A percentile compares a stretch with the other conserved stretches of the same genome.
These are phyloP conservation scores for Gautieria morchelliformis DNA, from an alignment of 768 basidiomycete species.

Conservation along the genomic window DNA sequence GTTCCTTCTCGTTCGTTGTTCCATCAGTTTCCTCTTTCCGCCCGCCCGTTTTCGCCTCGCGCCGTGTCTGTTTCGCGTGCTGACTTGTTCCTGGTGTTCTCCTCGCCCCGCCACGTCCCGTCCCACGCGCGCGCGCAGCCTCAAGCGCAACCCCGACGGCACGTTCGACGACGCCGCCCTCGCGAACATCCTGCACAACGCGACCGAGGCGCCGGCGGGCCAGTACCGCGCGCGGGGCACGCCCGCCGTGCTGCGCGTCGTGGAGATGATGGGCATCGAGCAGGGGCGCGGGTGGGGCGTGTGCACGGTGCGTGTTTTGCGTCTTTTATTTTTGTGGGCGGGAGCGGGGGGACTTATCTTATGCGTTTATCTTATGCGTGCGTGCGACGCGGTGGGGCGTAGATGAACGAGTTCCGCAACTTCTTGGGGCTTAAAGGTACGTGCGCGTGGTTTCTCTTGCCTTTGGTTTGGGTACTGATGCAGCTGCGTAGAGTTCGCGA, in stretches of 20 bases:
- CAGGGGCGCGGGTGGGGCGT: constrained; percentile 48
- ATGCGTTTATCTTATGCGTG: not conserved
- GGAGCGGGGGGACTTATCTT: no score
- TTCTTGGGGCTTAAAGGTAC: constrained; percentile 35
- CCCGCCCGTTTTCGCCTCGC: no score
- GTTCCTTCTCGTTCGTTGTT: not conserved
- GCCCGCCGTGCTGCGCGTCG: constrained; percentile 35
- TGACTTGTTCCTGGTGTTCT: no score
- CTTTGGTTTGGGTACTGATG: not conserved
- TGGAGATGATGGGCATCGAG: constrained; percentile 48
- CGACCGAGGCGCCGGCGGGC: constrained; percentile 37
- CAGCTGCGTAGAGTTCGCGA: constrained; percentile 21
- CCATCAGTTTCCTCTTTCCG: no score
- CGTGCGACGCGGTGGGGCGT: no score
- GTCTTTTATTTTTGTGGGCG: not conserved
- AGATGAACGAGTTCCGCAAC: constrained; percentile 45
- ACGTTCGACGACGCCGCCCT: constrained; percentile 17
- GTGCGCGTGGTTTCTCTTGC: not conserved
- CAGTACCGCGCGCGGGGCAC: constrained; percentile 40
- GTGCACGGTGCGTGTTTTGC: constrained; percentile 22
- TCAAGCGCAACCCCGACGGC: constrained; percentile 19
- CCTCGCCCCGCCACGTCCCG: no score
- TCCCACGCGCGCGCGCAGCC: constrained; percentile 9
- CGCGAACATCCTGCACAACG: constrained; percentile 34
- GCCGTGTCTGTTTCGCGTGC: no score